These are phyloP conservation scores for Liquidambar formosana DNA, from an alignment of 164 flowering plant species.

Conservation along the genomic window DNA sequence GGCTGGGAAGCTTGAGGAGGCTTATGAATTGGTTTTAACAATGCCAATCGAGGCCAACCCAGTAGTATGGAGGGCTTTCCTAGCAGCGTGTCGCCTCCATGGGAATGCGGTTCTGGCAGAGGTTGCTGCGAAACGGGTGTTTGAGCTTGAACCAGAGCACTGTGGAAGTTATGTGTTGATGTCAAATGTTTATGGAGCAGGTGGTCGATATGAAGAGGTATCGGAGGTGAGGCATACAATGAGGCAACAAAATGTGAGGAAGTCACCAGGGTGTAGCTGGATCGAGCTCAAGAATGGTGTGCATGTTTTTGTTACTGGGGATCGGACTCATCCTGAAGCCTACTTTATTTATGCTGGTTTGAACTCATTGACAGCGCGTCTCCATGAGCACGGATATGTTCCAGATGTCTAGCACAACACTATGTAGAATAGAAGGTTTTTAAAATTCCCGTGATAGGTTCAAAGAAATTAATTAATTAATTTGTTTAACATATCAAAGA, in stretches of 20 bases:
- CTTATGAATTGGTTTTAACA: constrained; percentile 37
- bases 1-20: constrained; percentile 57
- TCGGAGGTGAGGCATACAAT: constrained; percentile 50
- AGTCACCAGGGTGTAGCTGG: constrained; percentile 83
- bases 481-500: constrained; percentile 1
- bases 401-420: constrained; percentile 15
- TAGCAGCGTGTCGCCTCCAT: constrained; percentile 60
- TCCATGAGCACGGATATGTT: constrained; percentile 39
- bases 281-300: constrained; percentile 58
- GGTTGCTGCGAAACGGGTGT: constrained; percentile 39
- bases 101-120: constrained; percentile 50
- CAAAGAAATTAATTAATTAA: too few species aligned
- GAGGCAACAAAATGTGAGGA: constrained; percentile 53
- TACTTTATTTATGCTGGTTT: constrained; percentile 41
- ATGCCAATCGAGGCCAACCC: constrained; percentile 54
- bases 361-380: constrained; percentile 33
- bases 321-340: constrained; percentile 48
- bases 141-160: constrained; percentile 63
- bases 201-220: constrained; percentile 60
- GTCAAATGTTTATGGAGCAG: constrained; percentile 60
- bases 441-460: too few species aligned
- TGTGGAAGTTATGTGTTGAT: constrained; percentile 71
- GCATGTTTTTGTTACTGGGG: constrained; percentile 58
- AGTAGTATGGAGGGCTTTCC: constrained; percentile 64
- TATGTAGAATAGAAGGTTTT: too few species aligned